Base-by-base conservation (phyloP, 345 rosid species). In the Euphorbia tirucalli region DNA sequence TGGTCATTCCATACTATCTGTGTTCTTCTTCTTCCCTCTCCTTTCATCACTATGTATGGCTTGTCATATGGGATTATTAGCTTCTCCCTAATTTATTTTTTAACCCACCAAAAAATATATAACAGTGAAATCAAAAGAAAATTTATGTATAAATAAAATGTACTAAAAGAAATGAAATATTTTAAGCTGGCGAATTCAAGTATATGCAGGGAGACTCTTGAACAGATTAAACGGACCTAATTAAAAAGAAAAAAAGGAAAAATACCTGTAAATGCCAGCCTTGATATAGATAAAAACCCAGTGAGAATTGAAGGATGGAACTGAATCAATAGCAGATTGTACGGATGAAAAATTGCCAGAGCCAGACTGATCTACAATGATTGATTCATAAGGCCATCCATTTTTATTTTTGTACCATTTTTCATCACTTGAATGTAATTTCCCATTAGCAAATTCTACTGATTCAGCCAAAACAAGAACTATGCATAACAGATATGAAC, bases 1-100 rank as follows among this genome's bases (percentile, higher is more conserved):
- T 88, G 88, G 48, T 87, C 95, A 74, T 76, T 88, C 96, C 92
- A 91, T 25, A 88, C 87, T 62, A 94, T 81, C 25, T 35, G 57
- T 24, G 95, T 94, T 4, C 13, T 69, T 66, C 73, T 87, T 74
- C 76, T 87, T 1, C 83, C 89, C 32, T 73, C 80, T 74, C 96
- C 98, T 52, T 78, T 80, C 0, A 94, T 77, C 32, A 87, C 61
- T 25, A 90, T 83, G 82, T 46, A 84, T 11, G 93, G 95, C 71
- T 90, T 94, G 2, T 92, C 86, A 19, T 8, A 30, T 1, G 95
- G 90, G 55, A 94, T 92, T 41, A 22, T 77, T 82, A 94, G 79
- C 82, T 89, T 89, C 85, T 94, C 98, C 67, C 96, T 93, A n/a
- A n/a, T n/a, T n/a, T 44, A 15, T 50, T 50, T 5, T 3, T 16